Base-by-base conservation (phyloP, 495 filamentous ascomycete species). In the Hamigera avellanea region DNA sequence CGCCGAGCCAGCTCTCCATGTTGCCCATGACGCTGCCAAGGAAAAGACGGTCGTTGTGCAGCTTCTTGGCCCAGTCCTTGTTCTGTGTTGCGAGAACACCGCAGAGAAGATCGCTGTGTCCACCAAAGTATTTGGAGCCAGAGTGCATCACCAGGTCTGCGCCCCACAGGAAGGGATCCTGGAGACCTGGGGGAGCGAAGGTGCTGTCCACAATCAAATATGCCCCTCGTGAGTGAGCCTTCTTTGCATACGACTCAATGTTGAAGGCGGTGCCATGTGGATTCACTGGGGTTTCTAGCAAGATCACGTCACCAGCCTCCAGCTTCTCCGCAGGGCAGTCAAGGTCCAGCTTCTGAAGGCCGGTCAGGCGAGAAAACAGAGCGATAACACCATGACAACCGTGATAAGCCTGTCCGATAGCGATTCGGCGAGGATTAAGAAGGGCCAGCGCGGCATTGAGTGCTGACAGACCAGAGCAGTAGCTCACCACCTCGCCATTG, bases 71-170 rank as follows among this genome's bases (percentile, higher is more conserved):
- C 81, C 77, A 83, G 3, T 67, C 67, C 36, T 72, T 56, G 29
- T 53, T 49, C 33, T 67, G 59, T 5, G 81, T 73, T 0, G 74
- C 80, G 14, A 95, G 64, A 14, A 93, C 80, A 9, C 91, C 91
- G 46, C 81, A 84, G 0, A 98, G 73, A 59, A 95, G 62, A 59
- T 98, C 91, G 43, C 75, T 82, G 59, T 98, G 91, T 1, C 91
- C 91, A 14, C 91, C 91, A 40, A 98, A 72, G 55, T 95, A 98
- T 67, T 98, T 98, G 7, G 87, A 91, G 9, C 85, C 91, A 15
- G 70, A 77, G 57, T 98, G 91, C 81, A 95, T 81, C 14, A 95
- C 75, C 0, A 84, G 55, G 56, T 95, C 87, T 2, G 80, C 83
- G 39, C 86, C 87, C 48, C 65, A 77, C 23, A 47, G 31, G 52